phyloP scores from a whole-genome alignment of 2,329 filamentous ascomycete genomes.

The Aureobasidium melanogenum region DNA sequence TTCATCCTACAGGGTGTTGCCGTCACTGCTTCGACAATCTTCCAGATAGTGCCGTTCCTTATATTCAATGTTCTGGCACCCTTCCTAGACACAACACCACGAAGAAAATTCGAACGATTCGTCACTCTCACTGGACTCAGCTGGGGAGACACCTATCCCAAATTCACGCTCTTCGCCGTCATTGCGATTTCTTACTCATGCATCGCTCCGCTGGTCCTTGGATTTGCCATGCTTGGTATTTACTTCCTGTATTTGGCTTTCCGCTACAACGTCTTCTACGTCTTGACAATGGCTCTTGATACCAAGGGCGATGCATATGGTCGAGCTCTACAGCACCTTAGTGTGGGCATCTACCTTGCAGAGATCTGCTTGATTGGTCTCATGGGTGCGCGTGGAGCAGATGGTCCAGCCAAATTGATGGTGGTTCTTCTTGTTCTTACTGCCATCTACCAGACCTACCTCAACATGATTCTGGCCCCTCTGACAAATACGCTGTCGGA shows the following conservation, averaged over 20 bases:
- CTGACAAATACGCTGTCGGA: conserved; percentile 24
- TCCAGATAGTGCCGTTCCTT: conserved; percentile 23
- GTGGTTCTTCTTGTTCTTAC: conserved; percentile 31
- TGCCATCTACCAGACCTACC: conserved; percentile 31
- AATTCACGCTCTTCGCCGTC: conserved; percentile 27
- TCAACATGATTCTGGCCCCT: conserved; percentile 25
- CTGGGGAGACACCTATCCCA: conserved; percentile 37
- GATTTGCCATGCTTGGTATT: conserved; percentile 35
- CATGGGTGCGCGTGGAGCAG: conserved; percentile 32
- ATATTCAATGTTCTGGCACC: conserved; percentile 22
- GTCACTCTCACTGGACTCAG: conserved; percentile 30
- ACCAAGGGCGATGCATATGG: conserved; percentile 36
- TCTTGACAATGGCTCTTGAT: conserved; percentile 34
- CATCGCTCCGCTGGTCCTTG: conserved; percentile 38
- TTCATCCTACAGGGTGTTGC: conserved; percentile 28
- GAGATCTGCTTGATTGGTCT: conserved; percentile 39
- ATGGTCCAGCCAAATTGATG: conserved; percentile 35
- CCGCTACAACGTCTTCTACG: conserved; percentile 41
- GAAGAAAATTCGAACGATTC: conserved; percentile 36
- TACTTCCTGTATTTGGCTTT: conserved; percentile 37
- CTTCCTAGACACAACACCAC: conserved; percentile 31
- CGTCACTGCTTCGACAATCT: conserved; percentile 19
- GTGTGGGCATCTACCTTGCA: conserved; percentile 36
- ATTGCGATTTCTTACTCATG: conserved; percentile 35
- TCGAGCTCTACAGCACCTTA: conserved; percentile 36